These are phyloP conservation scores for Lonicera japonica DNA, from an alignment of 129 eudicot species.

Conservation along the genomic window DNA sequence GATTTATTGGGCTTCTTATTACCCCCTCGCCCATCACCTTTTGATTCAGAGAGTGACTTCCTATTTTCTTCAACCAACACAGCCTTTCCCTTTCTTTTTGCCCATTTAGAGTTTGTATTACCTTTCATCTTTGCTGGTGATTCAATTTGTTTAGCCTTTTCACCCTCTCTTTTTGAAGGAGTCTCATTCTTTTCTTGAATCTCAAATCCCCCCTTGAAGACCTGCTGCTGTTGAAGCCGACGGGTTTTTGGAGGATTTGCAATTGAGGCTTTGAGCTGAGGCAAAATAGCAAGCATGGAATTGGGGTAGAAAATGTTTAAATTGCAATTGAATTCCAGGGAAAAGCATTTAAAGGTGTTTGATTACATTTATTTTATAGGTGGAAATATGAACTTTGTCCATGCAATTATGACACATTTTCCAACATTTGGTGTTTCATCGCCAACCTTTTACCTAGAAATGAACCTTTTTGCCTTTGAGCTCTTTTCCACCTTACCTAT, in stretches of 20 bases:
- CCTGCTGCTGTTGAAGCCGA: constrained; percentile 20
- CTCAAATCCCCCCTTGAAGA: constrained; percentile 30
- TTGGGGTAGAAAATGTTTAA: no score
- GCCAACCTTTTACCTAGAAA: no score
- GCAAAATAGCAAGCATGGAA: background rate
- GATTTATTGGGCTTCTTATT: constrained; percentile 14
- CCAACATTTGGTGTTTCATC: no score
- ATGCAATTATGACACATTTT: no score
- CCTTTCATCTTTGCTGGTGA: constrained; percentile 26
- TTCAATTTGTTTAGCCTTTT: constrained; percentile 11
- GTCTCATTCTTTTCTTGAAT: constrained; percentile 21
- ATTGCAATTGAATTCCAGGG: no score
- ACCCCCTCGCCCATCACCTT: constrained; percentile 17
- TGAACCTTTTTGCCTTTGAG: no score
- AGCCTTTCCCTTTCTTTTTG: constrained; percentile 25
- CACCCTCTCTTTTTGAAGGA: constrained; percentile 4
- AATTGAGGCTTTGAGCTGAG: constrained; percentile 35
- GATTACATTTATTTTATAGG: no score
- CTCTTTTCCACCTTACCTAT: no score
- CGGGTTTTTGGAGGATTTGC: constrained; percentile 27
- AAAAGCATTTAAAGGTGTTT: no score
- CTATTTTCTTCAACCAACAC: constrained; percentile 12
- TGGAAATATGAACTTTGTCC: no score
- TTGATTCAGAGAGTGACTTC: constrained; percentile 12
- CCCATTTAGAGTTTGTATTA: constrained; percentile 18